phyloP scores from a whole-genome alignment of 1,284 basidiomycete species.

The Porodaedalea pini region DNA sequence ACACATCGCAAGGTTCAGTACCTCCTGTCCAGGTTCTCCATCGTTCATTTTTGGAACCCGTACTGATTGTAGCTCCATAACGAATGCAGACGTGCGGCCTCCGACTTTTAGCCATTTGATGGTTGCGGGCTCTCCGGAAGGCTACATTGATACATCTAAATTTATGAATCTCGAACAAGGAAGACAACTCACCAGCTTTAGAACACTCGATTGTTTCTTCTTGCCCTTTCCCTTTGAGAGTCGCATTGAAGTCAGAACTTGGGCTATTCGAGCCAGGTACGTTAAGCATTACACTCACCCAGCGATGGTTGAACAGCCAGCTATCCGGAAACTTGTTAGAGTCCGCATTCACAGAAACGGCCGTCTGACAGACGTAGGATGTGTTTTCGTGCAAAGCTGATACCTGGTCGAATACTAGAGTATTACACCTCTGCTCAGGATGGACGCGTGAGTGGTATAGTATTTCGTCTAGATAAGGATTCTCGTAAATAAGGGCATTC shows the following conservation, averaged over 20 bases:
- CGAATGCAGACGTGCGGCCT: constrained; percentile 76
- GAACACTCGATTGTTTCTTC: constrained; percentile 44
- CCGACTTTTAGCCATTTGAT: constrained; percentile 79
- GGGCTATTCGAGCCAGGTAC: constrained; percentile 18
- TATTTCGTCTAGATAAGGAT: constrained; percentile 57
- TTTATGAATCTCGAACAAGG: constrained; percentile 13
- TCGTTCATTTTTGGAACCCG: not conserved
- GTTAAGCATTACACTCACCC: constrained; percentile 40
- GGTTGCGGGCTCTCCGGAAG: constrained; percentile 65
- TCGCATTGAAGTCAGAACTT: constrained; percentile 3
- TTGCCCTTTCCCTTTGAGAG: constrained; percentile 69
- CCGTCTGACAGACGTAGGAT: constrained; percentile 54
- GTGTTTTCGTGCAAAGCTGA: constrained; percentile 54
- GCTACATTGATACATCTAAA: constrained; percentile 38
- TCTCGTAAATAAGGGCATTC: not conserved
- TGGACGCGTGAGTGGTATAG: constrained; percentile 77
- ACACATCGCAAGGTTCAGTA: not conserved
- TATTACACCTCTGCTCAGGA: constrained; percentile 67
- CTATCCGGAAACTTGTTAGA: constrained; percentile 63
- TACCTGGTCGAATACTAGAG: constrained; percentile 51
- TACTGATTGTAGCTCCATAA: constrained; percentile 58
- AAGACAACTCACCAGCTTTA: constrained; percentile 48
- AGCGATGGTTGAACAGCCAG: constrained; percentile 72
- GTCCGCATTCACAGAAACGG: constrained; percentile 74
- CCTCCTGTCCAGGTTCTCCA: not conserved